These are phyloP conservation scores for Lipomyces kockii DNA, from an alignment of 805 yeast species.

Conservation along the genomic window DNA sequence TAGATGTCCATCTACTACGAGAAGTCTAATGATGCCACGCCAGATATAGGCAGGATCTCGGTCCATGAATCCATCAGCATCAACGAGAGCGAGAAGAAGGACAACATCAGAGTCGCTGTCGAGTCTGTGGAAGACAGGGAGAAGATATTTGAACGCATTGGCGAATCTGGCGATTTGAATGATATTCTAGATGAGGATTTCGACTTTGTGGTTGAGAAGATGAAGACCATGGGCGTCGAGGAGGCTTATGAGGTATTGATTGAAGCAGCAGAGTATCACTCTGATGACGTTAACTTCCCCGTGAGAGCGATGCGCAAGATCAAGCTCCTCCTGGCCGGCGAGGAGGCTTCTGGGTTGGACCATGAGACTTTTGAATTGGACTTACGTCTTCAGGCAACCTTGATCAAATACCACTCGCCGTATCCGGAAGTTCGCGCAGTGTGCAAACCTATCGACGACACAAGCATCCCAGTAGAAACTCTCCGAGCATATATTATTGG, in stretches of 20 bases:
- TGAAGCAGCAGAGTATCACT: constrained; percentile 50
- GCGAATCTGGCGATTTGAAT: constrained; percentile 30
- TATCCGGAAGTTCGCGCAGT: constrained; percentile 60
- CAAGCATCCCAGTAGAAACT: constrained; percentile 53
- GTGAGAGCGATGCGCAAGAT: constrained; percentile 47
- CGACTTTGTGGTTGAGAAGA: constrained; percentile 14
- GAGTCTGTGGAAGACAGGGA: constrained; percentile 13
- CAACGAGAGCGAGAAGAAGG: constrained; percentile 2
- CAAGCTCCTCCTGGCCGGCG: constrained; percentile 41
- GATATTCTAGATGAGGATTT: constrained; percentile 45
- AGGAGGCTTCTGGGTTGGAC: constrained; percentile 33
- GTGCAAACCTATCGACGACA: constrained; percentile 55
- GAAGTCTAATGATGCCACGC: not conserved
- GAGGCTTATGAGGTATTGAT: constrained; percentile 51
- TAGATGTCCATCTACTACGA: constrained; percentile 1
- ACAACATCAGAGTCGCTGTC: not conserved
- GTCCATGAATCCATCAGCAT: constrained; percentile 7
- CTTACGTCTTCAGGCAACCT: constrained; percentile 16
- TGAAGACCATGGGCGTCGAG: constrained; percentile 36
- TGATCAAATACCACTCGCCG: constrained; percentile 22
- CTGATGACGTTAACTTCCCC: constrained; percentile 55
- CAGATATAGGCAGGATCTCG: not conserved
- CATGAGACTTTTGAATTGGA: constrained; percentile 22
- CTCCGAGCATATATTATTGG: constrained; percentile 58
- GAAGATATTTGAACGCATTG: constrained; percentile 8